Conservation (phyloP, 495 filamentous ascomycete species). For the Aspergillus coremiiformis region DNA sequence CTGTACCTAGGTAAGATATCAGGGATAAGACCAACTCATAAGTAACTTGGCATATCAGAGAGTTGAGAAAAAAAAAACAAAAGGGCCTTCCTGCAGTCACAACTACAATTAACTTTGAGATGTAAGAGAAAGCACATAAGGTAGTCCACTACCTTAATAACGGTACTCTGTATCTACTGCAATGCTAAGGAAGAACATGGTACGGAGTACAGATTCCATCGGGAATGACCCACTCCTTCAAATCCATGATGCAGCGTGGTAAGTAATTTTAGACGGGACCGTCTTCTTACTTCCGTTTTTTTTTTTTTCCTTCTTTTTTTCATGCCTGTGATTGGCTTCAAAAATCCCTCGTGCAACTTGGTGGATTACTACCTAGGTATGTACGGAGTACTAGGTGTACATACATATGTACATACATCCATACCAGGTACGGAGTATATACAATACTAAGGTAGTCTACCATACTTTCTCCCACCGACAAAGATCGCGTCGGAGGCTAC, state of each 20-base stretch:
- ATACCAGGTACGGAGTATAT: too few species aligned
- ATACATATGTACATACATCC: too few species aligned
- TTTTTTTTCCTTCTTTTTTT: slow-evolving; percentile 1
- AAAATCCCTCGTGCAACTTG: slow-evolving; percentile 25
- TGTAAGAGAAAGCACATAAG: too few species aligned
- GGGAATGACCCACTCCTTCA: neutral
- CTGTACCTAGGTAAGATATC: neutral
- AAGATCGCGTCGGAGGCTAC: neutral
- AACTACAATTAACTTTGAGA: neutral
- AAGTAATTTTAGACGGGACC: slow-evolving; percentile 12
- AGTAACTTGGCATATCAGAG: neutral
- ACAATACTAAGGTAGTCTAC: too few species aligned
- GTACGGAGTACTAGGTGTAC: too few species aligned
- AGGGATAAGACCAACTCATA: neutral
- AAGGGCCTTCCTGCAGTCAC: neutral
- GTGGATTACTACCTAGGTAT: too few species aligned
- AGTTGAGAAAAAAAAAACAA: neutral
- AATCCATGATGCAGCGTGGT: slow-evolving; percentile 2
- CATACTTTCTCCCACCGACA: neutral
- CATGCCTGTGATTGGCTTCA: slow-evolving; percentile 14
- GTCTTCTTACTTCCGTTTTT: slow-evolving; percentile 5
- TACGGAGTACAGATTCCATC: neutral
- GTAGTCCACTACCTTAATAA: too few species aligned
- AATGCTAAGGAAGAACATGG: neutral
- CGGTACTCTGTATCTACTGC: neutral